Base-by-base conservation (phyloP, 176 grass and related monocot genomes). In the Bonia amplexicaulis region DNA sequence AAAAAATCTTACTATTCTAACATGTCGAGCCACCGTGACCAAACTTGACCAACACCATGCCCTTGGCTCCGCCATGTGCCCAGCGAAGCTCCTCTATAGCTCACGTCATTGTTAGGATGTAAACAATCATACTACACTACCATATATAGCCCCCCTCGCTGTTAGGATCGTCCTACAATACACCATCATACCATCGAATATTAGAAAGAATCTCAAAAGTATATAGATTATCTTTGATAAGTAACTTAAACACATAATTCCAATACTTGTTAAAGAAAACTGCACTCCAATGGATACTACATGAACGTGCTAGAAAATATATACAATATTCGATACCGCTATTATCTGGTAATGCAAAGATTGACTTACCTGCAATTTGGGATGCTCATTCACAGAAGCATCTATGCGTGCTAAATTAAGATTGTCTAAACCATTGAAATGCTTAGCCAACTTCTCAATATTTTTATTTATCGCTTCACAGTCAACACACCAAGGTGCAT, bases 311-410 rank as follows among this genome's bases (percentile, higher is more conserved):
- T 23, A 52, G 1, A 60, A 42, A 42, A 33, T 17, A n/a, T 22
- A 52, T 1, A 44, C 37, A 45, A 19, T 54, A 71, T 76, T 79
- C 41, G 4, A 52, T 74, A 35, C 62, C 5, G 27, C 61, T 17
- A 19, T 73, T 23, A 78, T 35, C 72, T 73, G 58, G 5, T 42
- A 79, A 46, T 33, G 39, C 46, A 72, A 57, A 82, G 27, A 52
- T 69, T 40, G 57, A 77, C 66, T 88, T 74, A 94, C 93, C 87
- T 94, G 71, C 79, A 94, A 77, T 82, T 92, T 88, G 52, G 93
- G 93, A 83, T 94, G 93, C 47, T 94, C 93, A 85, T 94, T 94
- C 40, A 87, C 82, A 72, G 89, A 94, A 90, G 92, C 92, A 90
- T 94, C 92, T 54, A 94, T 91, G n/a, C 89, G 88, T 61, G 87